Evolutionary conservation across 768 basidiomycete genomes (phyloP), one percentile per base, ranked within the genome.

Genomic region (Scleroderma bovista): DNA sequence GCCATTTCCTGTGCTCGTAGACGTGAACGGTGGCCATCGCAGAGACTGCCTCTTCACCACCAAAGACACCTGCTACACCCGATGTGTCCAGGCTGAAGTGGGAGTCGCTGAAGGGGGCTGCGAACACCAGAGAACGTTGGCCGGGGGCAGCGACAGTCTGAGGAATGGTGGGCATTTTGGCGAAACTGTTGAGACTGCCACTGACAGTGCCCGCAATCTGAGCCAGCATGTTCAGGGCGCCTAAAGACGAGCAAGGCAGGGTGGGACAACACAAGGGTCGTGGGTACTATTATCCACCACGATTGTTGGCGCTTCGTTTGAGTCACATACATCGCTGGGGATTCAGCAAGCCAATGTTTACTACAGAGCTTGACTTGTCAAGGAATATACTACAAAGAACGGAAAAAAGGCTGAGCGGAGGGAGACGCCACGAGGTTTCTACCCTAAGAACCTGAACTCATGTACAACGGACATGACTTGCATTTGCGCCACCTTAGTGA

Each of bases 21-120:
- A 68, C 33, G 29, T 68, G 67, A 15, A 68, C 63, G 10, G 61
- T 64, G 15, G 60, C 57, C 65, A 68, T 68, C n/a, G 66, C 63
- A 3, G 67, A 57, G 24, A 61, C 53, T 12, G 67, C 67, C 39
- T 68, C 67, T 19, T 61, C 55, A n/a, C 67, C 66, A 45, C 44
- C 44, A 23, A 45, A 45, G 11, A 45, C 44, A 7, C 44, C 44
- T 15, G 44, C 44, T 12, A 60, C 59, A 5, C 65, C 67, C 4
- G 61, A 57, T 6, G 52, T 40, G 40, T 68, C 59, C 8, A 65
- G 54, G 29, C 46, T 56, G 44, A 60, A 61, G 10, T 46, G 22
- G 23, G 54, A 47, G 22, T 48, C 41, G 59, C 52, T 33, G 38
- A 55, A 39, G n/a, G 44, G 44, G 4, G 29, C 19, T 4, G 16